Percentiles rank a stretch among this genome's conserved stretches.
These are phyloP conservation scores for Ceratocystis papillata DNA, from an alignment of 2,329 filamentous ascomycete genomes.

Conservation along the genomic window DNA sequence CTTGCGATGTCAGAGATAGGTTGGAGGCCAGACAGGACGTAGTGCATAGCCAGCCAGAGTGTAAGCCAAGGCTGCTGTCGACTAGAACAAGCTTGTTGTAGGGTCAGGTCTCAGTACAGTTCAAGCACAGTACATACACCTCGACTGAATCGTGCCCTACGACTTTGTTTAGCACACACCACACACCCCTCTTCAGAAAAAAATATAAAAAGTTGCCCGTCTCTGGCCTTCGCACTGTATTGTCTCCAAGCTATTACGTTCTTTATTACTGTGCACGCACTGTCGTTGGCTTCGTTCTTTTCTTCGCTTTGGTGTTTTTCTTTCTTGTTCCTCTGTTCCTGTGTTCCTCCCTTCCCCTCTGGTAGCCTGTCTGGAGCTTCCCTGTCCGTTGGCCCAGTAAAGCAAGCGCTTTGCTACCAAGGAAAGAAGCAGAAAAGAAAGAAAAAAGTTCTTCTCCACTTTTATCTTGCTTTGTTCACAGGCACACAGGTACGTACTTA, in stretches of 20 bases:
- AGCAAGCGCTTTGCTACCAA: background rate
- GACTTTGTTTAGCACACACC: background rate
- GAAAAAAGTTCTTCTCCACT: background rate
- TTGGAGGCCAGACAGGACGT: too few species aligned
- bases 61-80: too few species aligned
- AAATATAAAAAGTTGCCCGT: background rate
- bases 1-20: too few species aligned
- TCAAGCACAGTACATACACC: too few species aligned
- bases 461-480: background rate
- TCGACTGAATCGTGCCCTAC: too few species aligned
- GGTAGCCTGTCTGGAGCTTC: background rate
- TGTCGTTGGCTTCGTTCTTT: conserved; percentile 2
- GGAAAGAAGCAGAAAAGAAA: background rate
- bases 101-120: too few species aligned
- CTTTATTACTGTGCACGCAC: background rate
- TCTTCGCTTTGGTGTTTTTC: background rate
- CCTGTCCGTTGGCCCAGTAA: conserved; percentile 14
- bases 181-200: background rate
- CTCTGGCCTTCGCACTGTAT: background rate
- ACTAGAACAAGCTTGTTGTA: too few species aligned
- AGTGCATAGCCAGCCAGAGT: too few species aligned
- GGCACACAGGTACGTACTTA: background rate
- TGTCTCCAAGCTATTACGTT: background rate
- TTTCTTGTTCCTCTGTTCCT: background rate
- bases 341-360: background rate